These are phyloP conservation scores for Cladosporium sp. DNA, from an alignment of 2,329 filamentous ascomycete genomes.

Conservation along the genomic window DNA sequence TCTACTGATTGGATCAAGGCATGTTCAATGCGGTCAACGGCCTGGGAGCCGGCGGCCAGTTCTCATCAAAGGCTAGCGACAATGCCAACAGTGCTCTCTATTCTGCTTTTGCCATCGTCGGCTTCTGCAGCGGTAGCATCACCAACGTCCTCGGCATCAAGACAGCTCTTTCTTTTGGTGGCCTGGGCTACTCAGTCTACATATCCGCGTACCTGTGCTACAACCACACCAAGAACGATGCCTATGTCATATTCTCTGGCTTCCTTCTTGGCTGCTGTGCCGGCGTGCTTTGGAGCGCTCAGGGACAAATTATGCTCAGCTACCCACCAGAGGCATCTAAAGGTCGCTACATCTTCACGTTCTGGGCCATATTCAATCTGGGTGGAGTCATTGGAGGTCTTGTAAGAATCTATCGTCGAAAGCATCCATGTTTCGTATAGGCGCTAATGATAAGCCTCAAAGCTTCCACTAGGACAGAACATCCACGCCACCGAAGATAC, in stretches of 20 bases:
- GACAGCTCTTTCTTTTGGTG: conserved; percentile 65
- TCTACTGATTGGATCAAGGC: conserved; percentile 20
- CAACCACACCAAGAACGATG: conserved; percentile 62
- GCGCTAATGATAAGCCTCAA: not conserved
- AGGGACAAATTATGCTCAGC: conserved; percentile 84
- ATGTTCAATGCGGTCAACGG: conserved; percentile 52
- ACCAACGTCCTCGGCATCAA: conserved; percentile 72
- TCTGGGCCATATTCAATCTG: conserved; percentile 94
- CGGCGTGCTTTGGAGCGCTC: conserved; percentile 75
- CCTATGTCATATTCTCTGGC: conserved; percentile 73
- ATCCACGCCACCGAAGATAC: conserved; percentile 51
- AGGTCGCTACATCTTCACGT: conserved; percentile 83
- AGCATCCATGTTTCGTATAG: not conserved
- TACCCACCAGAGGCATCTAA: conserved; percentile 79
- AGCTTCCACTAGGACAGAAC: conserved; percentile 69
- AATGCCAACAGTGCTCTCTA: conserved; percentile 65
- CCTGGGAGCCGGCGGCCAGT: conserved; percentile 48
- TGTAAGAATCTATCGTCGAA: conserved; percentile 37
- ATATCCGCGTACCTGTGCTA: conserved; percentile 66
- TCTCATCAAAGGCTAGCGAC: conserved; percentile 49
- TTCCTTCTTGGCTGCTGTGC: conserved; percentile 74
- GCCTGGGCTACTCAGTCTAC: conserved; percentile 73
- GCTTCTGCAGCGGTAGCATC: conserved; percentile 65
- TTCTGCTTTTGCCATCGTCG: conserved; percentile 64
- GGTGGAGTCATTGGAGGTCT: conserved; percentile 81